Evolutionary conservation across 306 rosid species (phyloP).

Genomic region (Dryas alaskensis): DNA sequence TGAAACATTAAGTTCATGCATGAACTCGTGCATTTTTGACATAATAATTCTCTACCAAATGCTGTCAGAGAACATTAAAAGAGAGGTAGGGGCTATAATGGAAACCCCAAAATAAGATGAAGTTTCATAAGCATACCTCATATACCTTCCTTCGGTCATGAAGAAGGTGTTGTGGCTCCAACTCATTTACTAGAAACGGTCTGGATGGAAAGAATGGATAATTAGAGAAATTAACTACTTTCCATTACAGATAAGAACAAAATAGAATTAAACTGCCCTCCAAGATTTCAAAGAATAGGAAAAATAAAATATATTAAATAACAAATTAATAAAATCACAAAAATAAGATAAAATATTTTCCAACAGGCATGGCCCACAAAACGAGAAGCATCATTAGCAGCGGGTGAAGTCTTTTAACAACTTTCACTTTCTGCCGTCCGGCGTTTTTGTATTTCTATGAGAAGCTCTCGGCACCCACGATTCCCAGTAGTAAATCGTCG

Average conservation of each 20-base stretch:
- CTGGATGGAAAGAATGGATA: slow-evolving; percentile 49
- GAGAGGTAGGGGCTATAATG: not conserved
- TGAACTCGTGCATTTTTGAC: not conserved
- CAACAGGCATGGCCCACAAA: no score
- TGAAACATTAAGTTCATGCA: slow-evolving; percentile 11
- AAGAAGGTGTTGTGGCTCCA: slow-evolving; percentile 96
- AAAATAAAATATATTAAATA: not conserved
- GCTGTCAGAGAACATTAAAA: not conserved
- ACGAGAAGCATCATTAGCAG: not conserved
- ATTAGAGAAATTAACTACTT: slow-evolving; percentile 31
- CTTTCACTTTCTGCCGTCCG: not conserved
- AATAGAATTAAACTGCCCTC: not conserved
- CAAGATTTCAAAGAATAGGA: not conserved
- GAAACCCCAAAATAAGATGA: slow-evolving; percentile 13
- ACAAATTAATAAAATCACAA: not conserved
- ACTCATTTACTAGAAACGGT: slow-evolving; percentile 82
- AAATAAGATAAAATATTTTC: no score
- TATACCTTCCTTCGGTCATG: slow-evolving; percentile 94
- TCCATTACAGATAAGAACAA: slow-evolving; percentile 8
- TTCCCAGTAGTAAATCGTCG: no score
- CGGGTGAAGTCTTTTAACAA: not conserved
- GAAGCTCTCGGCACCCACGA: no score
- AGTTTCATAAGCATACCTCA: slow-evolving; percentile 50
- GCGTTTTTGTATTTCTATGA: no score
- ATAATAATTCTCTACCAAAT: not conserved